phyloP scores from a whole-genome alignment of 768 basidiomycete genomes.

The Galerina sulciceps region DNA sequence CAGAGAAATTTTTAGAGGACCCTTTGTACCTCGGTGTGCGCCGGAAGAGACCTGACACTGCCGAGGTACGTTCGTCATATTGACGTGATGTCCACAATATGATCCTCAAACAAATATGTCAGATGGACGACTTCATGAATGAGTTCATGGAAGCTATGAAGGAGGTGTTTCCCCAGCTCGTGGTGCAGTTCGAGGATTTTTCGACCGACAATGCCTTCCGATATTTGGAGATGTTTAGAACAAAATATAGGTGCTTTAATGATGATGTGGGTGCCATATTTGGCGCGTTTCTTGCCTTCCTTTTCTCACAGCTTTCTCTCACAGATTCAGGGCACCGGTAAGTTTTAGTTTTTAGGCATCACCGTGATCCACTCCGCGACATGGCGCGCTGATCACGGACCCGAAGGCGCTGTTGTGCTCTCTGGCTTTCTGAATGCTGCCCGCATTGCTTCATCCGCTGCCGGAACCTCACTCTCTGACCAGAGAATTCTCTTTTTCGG shows the following conservation, averaged over 20 bases:
- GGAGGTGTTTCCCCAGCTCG: slow-evolving; percentile 64
- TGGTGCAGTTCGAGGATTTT: slow-evolving; percentile 82
- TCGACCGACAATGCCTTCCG: slow-evolving; percentile 80
- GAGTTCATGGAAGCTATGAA: slow-evolving; percentile 75
- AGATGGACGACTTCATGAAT: slow-evolving; percentile 79
- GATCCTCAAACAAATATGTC: not conserved
- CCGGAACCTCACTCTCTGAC: slow-evolving; percentile 61
- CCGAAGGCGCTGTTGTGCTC: slow-evolving; percentile 68
- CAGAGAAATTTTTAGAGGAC: slow-evolving; percentile 64
- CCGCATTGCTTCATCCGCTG: slow-evolving; percentile 55
- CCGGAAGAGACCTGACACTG: slow-evolving; percentile 48
- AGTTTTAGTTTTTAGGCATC: not conserved
- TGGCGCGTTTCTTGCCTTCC: not conserved
- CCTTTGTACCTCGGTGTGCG: slow-evolving; percentile 78
- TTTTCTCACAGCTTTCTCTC: slow-evolving; percentile 9
- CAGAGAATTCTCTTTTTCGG: slow-evolving; percentile 90
- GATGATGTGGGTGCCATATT: slow-evolving; percentile 60
- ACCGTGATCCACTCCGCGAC: not conserved
- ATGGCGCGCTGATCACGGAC: slow-evolving; percentile 4
- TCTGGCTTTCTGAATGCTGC: slow-evolving; percentile 80
- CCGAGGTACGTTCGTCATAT: slow-evolving; percentile 39
- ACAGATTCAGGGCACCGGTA: slow-evolving; percentile 69
- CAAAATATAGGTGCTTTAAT: slow-evolving; percentile 66
- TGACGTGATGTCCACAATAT: not conserved
- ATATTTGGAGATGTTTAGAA: slow-evolving; percentile 66